Evolutionary conservation across 768 basidiomycete species (phyloP).

Genomic region (Naganishia onofrii): DNA sequence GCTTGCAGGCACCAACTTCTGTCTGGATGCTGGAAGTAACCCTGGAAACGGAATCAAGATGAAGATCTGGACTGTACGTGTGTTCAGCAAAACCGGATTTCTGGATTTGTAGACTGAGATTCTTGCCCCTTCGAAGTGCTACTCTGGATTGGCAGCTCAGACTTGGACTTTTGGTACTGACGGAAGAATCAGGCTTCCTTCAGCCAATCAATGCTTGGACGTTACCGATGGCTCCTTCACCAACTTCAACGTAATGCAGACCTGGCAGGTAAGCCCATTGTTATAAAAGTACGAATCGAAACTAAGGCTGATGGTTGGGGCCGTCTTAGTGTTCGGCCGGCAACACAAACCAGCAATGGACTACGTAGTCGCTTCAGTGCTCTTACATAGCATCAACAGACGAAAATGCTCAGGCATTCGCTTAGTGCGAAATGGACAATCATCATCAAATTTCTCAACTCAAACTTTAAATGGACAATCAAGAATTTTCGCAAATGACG

Average conservation of each 20-base stretch:
- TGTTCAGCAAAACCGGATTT: background rate
- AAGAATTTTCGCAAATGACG: background rate
- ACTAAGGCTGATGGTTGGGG: background rate
- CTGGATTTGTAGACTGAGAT: background rate
- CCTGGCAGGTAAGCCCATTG: constrained; percentile 11
- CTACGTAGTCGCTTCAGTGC: background rate
- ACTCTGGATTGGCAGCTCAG: constrained; percentile 36
- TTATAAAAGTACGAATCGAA: no score
- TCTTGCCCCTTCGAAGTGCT: constrained; percentile 29
- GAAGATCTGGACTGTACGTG: constrained; percentile 40
- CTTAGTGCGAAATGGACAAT: background rate
- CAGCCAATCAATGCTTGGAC: constrained; percentile 12
- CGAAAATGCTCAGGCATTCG: background rate
- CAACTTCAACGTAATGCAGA: constrained; percentile 24
- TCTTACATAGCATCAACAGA: background rate
- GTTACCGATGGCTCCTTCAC: constrained; percentile 20
- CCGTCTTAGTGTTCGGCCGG: constrained; percentile 1
- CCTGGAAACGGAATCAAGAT: constrained; percentile 37
- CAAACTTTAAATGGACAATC: background rate
- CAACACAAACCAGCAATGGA: constrained; percentile 17
- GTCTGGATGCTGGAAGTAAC: constrained; percentile 38
- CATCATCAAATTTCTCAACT: background rate
- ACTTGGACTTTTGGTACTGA: constrained; percentile 33
- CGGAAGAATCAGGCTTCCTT: constrained; percentile 13
- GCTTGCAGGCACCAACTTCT: constrained; percentile 39